Evolutionary conservation across 805 yeast species (phyloP), one percentile per base, ranked within the genome.

Genomic region (Metschnikowia orientalis): DNA sequence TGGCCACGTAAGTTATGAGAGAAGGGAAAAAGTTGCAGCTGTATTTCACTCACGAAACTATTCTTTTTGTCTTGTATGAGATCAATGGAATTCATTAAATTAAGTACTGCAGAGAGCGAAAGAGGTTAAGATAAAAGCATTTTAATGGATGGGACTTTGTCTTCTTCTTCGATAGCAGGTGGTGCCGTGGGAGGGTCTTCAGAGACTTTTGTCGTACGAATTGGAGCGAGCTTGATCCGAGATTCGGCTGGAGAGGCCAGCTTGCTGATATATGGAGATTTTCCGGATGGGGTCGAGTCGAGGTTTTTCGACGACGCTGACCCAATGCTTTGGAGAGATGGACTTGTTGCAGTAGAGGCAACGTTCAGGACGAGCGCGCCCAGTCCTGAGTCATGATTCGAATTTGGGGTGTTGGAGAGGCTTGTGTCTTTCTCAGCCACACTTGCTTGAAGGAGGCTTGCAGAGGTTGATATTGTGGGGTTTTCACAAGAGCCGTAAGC

Each of bases 91-190:
- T n/a, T n/a, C n/a, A n/a, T n/a, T n/a, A n/a, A n/a, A n/a, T n/a
- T n/a, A n/a, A n/a, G n/a, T n/a, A n/a, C n/a, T n/a, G n/a, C n/a
- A n/a, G n/a, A n/a, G n/a, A n/a, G n/a, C n/a, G n/a, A n/a, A n/a
- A n/a, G n/a, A 14, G 22, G 9, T 25, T 24, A 44, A 4, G 47
- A 42, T 8, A 44, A 37, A n/a, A 44, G 45, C 42, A 34, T 37
- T 17, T 37, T 37, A 30, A 44, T 44, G 16, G 45, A 36, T 4
- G 45, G 38, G 6, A 42, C 40, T 29, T 44, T 44, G 15, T 44
- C 48, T 5, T 24, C 24, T 8, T 30, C 44, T 8, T 30, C 27
- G 8, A 30, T 19, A 3, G 26, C 16, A 15, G 13, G 12, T 9
- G 22, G 23, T 6, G 30, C n/a, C n/a, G n/a, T n/a, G n/a, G n/a